These are phyloP conservation scores for Fusarium brevicatenulatum DNA, from an alignment of 2,329 filamentous ascomycete genomes.

Conservation along the genomic window DNA sequence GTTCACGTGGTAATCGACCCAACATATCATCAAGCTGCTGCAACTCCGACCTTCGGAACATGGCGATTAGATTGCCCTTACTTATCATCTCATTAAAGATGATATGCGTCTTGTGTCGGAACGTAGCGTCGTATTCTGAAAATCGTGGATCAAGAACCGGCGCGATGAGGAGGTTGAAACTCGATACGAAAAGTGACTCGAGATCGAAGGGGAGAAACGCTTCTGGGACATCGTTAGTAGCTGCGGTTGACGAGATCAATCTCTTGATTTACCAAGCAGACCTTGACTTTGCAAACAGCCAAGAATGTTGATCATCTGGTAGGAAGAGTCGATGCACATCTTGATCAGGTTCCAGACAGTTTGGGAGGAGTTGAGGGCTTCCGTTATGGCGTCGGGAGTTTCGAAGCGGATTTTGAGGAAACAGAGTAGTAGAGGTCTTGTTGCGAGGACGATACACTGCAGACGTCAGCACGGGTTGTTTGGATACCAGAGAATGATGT, in stretches of 20 bases:
- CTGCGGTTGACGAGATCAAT: neutral
- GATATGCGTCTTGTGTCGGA: slow-evolving; percentile 54
- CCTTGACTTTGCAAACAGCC: slow-evolving; percentile 56
- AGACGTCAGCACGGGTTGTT: neutral
- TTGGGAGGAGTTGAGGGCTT: slow-evolving; percentile 52
- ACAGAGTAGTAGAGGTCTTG: slow-evolving; percentile 46
- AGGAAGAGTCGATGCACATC: slow-evolving; percentile 50
- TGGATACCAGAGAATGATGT: too few species aligned
- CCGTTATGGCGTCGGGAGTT: slow-evolving; percentile 35
- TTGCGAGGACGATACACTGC: slow-evolving; percentile 49
- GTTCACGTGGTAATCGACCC: slow-evolving; percentile 38
- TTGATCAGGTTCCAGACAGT: slow-evolving; percentile 49
- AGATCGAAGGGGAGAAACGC: slow-evolving; percentile 61
- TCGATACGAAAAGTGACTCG: slow-evolving; percentile 56
- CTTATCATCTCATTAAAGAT: slow-evolving; percentile 60
- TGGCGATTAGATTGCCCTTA: slow-evolving; percentile 58
- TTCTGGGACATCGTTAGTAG: slow-evolving; percentile 45
- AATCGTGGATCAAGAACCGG: slow-evolving; percentile 50
- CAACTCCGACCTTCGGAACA: slow-evolving; percentile 56
- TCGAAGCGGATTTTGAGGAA: slow-evolving; percentile 48
- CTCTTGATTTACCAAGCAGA: slow-evolving; percentile 53
- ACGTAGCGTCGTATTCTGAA: slow-evolving; percentile 49
- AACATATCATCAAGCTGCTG: slow-evolving; percentile 56
- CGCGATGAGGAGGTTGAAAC: slow-evolving; percentile 54
- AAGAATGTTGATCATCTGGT: slow-evolving; percentile 52